These are phyloP conservation scores for Jackrogersella multiformis DNA, from an alignment of 495 filamentous ascomycete species.

Conservation along the genomic window DNA sequence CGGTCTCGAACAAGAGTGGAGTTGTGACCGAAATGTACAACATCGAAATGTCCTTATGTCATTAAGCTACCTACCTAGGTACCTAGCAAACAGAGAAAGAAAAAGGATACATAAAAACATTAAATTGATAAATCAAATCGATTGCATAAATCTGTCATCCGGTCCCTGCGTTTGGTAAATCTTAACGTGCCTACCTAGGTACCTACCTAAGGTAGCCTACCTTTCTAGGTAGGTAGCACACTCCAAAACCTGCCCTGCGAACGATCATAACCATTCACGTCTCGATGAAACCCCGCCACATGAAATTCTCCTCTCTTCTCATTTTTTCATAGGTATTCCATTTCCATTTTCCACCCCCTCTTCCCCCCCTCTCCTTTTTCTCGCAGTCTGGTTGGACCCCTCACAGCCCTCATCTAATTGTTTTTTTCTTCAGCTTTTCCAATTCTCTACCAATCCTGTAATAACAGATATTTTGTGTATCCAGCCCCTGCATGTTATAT, in stretches of 20 bases:
- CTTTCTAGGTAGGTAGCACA: too few species aligned
- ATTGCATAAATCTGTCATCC: conserved; percentile 20
- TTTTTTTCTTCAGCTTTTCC: conserved; percentile 18
- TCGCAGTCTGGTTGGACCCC: conserved; percentile 17
- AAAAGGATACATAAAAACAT: conserved; percentile 6
- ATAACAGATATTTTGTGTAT: conserved; percentile 28
- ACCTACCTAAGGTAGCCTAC: too few species aligned
- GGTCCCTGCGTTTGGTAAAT: conserved; percentile 36
- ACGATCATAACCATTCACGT: conserved; percentile 27
- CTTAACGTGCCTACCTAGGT: too few species aligned
- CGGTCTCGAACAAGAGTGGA: conserved; percentile 12
- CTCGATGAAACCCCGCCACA: conserved; percentile 43
- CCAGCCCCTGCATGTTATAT: conserved; percentile 26
- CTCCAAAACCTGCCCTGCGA: conserved; percentile 17
- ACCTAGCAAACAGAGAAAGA: conserved; percentile 2
- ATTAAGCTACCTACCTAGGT: too few species aligned
- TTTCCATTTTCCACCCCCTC: conserved; percentile 3
- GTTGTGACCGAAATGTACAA: conserved; percentile 2
- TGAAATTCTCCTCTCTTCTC: conserved; percentile 15
- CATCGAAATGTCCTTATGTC: too few species aligned
- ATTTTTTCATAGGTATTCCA: not conserved
- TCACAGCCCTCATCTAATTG: conserved; percentile 17
- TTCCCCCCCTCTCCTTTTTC: not conserved
- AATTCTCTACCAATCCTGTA: not conserved
- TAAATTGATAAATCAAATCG: conserved; percentile 17